Evolutionary conservation across 257 asterid species (phyloP).

Genomic region (Solanum paucissectum): DNA sequence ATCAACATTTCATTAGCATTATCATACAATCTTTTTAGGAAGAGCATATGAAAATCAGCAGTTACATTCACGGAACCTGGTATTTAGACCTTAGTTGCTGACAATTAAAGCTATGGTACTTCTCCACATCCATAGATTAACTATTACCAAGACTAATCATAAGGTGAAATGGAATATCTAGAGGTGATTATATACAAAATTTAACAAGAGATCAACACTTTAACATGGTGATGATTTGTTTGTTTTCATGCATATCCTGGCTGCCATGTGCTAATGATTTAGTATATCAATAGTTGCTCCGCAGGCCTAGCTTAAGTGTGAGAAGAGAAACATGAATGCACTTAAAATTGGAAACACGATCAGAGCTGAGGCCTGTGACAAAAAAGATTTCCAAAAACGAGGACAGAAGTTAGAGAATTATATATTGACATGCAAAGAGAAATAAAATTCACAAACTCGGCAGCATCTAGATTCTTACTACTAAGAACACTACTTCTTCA

Average conservation of each 20-base stretch:
- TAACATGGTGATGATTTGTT: background rate
- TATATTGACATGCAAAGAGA: background rate
- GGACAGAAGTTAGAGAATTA: background rate
- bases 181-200: background rate
- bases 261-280: background rate
- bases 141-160: background rate
- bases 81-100: background rate
- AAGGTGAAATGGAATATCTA: background rate
- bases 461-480: slow-evolving; percentile 31
- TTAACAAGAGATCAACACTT: background rate
- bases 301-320: slow-evolving; percentile 29
- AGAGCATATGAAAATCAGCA: background rate
- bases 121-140: background rate
- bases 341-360: slow-evolving; percentile 52
- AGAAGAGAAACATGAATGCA: slow-evolving; percentile 36
- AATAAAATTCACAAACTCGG: background rate
- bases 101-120: background rate
- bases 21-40: background rate
- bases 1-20: background rate
- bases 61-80: background rate
- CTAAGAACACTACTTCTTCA: slow-evolving; percentile 62
- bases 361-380: slow-evolving; percentile 59
- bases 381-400: slow-evolving; percentile 5
- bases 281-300: background rate
- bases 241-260: background rate